Evolutionary conservation across 768 basidiomycete species (phyloP).

Genomic region (Paxillus involutus): DNA sequence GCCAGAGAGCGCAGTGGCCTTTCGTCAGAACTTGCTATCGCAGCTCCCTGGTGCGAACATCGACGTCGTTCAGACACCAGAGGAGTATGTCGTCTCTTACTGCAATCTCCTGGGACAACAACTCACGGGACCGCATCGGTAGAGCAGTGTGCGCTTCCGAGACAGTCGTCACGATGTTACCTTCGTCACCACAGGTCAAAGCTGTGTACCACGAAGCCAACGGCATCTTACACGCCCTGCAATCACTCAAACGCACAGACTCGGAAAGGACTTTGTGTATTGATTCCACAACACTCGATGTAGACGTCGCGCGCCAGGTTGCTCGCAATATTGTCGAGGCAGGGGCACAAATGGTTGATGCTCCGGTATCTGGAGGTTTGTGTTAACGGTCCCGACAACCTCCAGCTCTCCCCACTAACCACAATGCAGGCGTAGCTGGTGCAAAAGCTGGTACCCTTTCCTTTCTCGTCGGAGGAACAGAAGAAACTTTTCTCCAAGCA

Average conservation of each 20-base stretch:
- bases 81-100: conserved; percentile 56
- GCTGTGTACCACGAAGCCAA: conserved; percentile 62
- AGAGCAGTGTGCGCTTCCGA: conserved; percentile 66
- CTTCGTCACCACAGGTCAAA: conserved; percentile 86
- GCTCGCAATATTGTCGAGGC: conserved; percentile 49
- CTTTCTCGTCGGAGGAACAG: conserved; percentile 86
- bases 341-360: conserved; percentile 83
- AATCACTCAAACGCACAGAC: conserved; percentile 40
- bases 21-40: conserved; percentile 52
- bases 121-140: conserved; percentile 12
- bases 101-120: neutral
- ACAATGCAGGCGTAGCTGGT: conserved; percentile 67
- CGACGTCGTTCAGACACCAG: conserved; percentile 59
- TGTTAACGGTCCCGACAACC: conserved; percentile 6
- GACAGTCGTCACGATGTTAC: conserved; percentile 87
- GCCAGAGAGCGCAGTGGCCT: conserved; percentile 54
- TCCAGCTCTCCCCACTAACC: conserved; percentile 5
- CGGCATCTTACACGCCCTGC: conserved; percentile 68
- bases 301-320: conserved; percentile 67
- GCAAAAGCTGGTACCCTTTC: conserved; percentile 86
- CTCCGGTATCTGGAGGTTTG: conserved; percentile 91
- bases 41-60: conserved; percentile 63
- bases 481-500: conserved; percentile 54
- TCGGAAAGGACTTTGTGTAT: conserved; percentile 62
- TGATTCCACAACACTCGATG: conserved; percentile 91